phyloP scores from a whole-genome alignment of 202 grass and related monocot genomes.

The Setaria viridis region DNA sequence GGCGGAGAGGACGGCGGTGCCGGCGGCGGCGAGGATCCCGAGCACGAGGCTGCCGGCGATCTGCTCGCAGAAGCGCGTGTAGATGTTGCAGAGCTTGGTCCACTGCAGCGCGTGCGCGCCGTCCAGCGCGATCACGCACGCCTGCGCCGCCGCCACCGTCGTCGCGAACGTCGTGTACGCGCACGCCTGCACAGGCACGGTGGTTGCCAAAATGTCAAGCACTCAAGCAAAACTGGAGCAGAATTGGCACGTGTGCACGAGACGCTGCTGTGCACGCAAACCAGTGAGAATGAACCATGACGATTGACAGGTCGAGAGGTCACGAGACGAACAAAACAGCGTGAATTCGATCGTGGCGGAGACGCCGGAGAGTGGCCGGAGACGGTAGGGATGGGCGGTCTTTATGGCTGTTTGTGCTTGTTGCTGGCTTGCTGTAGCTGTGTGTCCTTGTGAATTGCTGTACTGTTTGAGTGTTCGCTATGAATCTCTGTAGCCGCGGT shows the following conservation, averaged over 20 bases:
- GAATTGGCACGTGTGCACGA: not conserved
- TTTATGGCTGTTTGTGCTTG: not conserved
- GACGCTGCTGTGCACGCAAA: not conserved
- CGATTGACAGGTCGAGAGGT: not conserved
- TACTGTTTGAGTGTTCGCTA: not conserved
- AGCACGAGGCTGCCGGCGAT: slow-evolving; percentile 72
- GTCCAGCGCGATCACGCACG: slow-evolving; percentile 57
- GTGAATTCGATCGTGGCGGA: too few species aligned
- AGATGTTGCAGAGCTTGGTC: slow-evolving; percentile 97
- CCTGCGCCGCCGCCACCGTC: slow-evolving; percentile 72
- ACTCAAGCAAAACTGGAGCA: not conserved
- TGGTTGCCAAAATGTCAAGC: too few species aligned
- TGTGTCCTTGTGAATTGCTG: not conserved
- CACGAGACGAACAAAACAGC: not conserved
- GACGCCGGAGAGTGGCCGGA: too few species aligned
- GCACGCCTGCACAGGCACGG: slow-evolving; percentile 52
- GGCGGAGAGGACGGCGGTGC: slow-evolving; percentile 57
- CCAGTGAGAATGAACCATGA: not conserved
- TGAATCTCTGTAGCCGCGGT: not conserved
- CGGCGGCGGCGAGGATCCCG: slow-evolving; percentile 43
- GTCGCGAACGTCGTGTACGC: slow-evolving; percentile 72
- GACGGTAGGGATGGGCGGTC: not conserved
- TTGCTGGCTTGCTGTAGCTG: not conserved
- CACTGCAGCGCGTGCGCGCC: slow-evolving; percentile 68
- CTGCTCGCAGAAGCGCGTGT: slow-evolving; percentile 81